Conservation (phyloP, 345 rosid genomes). For the Bruguiera sexangula region DNA sequence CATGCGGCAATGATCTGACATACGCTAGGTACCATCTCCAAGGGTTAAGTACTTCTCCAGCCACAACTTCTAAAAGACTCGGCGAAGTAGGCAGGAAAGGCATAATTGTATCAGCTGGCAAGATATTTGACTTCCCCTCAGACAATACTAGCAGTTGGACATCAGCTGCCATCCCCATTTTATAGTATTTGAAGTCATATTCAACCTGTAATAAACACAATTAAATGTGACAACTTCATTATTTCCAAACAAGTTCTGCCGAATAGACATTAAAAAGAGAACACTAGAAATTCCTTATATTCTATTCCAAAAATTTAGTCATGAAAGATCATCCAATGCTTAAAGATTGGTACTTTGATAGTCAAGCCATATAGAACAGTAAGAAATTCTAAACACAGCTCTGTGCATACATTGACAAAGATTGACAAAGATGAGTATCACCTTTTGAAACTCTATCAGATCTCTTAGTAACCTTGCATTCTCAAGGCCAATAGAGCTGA, state of each 20-base stretch:
- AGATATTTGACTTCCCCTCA: constrained; percentile 78
- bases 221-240: not conserved
- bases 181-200: constrained; percentile 80
- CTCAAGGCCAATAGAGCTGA: constrained; percentile 72
- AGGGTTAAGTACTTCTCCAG: constrained; percentile 48
- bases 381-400: no score
- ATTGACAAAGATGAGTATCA: constrained; percentile 15
- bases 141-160: constrained; percentile 72
- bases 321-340: no score
- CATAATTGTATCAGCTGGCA: constrained; percentile 76
- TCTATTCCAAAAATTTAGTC: no score
- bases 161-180: constrained; percentile 86
- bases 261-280: not conserved
- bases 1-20: constrained; percentile 63
- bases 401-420: not conserved
- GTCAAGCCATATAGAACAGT: no score
- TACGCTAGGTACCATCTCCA: constrained; percentile 94
- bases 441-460: constrained; percentile 73
- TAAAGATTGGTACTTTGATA: no score
- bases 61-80: constrained; percentile 32
- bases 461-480: constrained; percentile 66
- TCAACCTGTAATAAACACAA: constrained; percentile 55
- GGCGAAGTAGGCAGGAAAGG: constrained; percentile 69
- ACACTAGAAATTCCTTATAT: no score
- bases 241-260: not conserved